Evolutionary conservation across 2,329 filamentous ascomycete genomes (phyloP), one percentile per base, ranked within the genome.

Genomic region (Aspergillus sp.): DNA sequence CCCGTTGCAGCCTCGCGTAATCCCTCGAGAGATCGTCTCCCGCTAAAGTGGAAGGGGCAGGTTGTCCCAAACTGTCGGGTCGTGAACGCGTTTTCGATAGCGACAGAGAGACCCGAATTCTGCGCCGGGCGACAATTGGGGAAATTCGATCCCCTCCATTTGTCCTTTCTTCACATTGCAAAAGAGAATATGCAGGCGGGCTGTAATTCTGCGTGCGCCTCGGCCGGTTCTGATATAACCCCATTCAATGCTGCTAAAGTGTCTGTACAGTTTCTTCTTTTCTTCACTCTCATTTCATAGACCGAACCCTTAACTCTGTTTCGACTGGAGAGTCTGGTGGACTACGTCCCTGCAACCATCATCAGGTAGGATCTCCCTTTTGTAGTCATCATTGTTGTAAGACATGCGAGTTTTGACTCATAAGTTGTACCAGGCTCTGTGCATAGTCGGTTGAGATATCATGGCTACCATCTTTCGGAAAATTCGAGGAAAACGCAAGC

Each of bases 401-500:
- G 9, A 30, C 10, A 10, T 30, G 12, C 25, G 9, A 35, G 41
- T 17, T 17, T 19, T 48, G 33, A 17, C 41, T 43, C 23, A 43
- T 22, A 27, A 4, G 23, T 27, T 4, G 41, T 42, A 15, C 35
- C 13, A 41, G 38, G 38, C 38, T 41, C 12, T 7, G n/a, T 19
- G 6, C 27, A 66, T 65, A 62, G 55, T 56, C 38, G 55, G 54
- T 35, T 53, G 30, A 52, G 54, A 10, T n/a, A 53, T 53, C 45
- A 66, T 67, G 63, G 57, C 61, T 35, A 55, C 52, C 35, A 52
- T 67, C 32, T 56, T 67, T 41, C 59, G 59, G 37, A 66, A 60
- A 51, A 55, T 68, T 45, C 56, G 64, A 45, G 56, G 56, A 49
- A 68, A 66, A 53, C 62, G 62, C 44, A 61, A 60, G 51, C 52